Base-by-base conservation (phyloP, 164 flowering plant species). In the Vitis vinifera region DNA sequence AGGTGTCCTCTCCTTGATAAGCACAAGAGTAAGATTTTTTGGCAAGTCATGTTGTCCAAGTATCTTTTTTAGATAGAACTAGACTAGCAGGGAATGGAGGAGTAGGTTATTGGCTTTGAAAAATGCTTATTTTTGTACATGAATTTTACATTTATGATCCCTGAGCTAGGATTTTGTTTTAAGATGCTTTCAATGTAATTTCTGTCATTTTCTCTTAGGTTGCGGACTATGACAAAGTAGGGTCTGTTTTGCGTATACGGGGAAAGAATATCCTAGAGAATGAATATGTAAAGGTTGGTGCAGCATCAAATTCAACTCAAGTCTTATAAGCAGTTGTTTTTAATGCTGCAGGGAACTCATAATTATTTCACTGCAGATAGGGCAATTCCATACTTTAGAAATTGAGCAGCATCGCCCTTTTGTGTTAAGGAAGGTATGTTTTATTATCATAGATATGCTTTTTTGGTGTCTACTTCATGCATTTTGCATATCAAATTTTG, bases 371-470 rank as follows among this genome's bases (percentile, higher is more conserved):
- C 68, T 84, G 84, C 86, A 94, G 98, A 84, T 92, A 51, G 99
- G 99, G 47, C 85, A 90, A 47, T 95, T 88, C 67, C 98, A 95
- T 77, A 91, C 99, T 27, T 72, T 95, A 59, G 97, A 93, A 73
- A 80, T 95, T 67, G 96, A 93, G 80, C 82, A 80, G 67, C 88
- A 91, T 37, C 88, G 94, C 23, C 88, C 93, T 65, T 90, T 95
- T 86, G 96, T 91, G 15, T 73, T 95, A 31, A 86, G 87, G 69
- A 95, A 95, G 90, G 98, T 89, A 76, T 62, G 49, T 14, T 57
- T 10, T 57, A n/a, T 37, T 19, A 49, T n/a, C 12, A 13, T 9
- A 49, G 47, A n/a, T 29, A 29, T 31, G 8, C 47, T 27, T 16
- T 16, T 66, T 53, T 52, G 10, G 31, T 56, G 49, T 55, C 13